These are phyloP conservation scores for Atkinsonella hypoxylon DNA, from an alignment of 2,329 filamentous ascomycete genomes.

Conservation along the genomic window DNA sequence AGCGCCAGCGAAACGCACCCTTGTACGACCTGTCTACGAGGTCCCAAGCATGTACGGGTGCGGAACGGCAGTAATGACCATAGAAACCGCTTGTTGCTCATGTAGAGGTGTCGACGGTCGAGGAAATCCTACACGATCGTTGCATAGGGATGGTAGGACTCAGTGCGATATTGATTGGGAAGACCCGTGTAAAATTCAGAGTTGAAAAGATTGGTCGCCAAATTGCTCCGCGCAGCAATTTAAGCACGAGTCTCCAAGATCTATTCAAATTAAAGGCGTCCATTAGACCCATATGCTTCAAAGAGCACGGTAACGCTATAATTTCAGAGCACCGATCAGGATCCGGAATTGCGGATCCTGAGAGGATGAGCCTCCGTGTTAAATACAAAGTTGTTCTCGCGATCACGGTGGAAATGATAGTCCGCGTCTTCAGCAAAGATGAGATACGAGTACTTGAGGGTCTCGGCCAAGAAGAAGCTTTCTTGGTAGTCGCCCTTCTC, in stretches of 20 bases:
- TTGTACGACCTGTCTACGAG: too few species aligned
- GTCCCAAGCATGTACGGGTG: background rate
- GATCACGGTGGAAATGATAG: slow-evolving; percentile 38
- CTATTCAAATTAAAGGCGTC: too few species aligned
- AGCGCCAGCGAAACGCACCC: too few species aligned
- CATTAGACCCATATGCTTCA: background rate
- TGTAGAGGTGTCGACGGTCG: background rate
- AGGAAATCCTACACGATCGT: background rate
- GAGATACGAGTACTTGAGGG: slow-evolving; percentile 73
- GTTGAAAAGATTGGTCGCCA: too few species aligned
- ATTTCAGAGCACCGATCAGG: background rate
- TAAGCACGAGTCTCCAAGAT: too few species aligned
- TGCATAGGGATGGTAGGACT: background rate
- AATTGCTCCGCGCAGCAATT: too few species aligned
- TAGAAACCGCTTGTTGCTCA: background rate
- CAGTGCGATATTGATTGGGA: background rate
- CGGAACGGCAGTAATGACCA: background rate
- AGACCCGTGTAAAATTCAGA: too few species aligned
- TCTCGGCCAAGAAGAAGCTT: slow-evolving; percentile 80
- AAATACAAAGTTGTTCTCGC: slow-evolving; percentile 33
- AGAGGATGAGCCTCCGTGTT: slow-evolving; percentile 39
- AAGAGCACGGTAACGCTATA: background rate
- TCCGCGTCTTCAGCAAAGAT: slow-evolving; percentile 50
- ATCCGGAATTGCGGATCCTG: slow-evolving; percentile 9
- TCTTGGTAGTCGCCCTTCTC: slow-evolving; percentile 60